Percentiles rank a stretch among this genome's conserved stretches.
These are phyloP conservation scores for Haberlea rhodopensis DNA, from an alignment of 257 asterid genomes.

Conservation along the genomic window DNA sequence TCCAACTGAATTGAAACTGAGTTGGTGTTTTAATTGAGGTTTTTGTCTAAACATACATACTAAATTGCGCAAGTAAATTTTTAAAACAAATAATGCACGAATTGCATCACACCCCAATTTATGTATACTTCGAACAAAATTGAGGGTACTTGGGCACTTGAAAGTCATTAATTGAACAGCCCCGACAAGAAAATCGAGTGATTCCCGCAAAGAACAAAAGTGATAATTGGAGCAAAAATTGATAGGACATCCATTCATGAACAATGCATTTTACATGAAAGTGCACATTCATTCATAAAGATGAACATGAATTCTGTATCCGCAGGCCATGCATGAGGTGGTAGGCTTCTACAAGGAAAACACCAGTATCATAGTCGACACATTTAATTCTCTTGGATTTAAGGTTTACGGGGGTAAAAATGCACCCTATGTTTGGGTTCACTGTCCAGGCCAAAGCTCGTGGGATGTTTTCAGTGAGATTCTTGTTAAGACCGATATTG, in stretches of 20 bases:
- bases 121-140: no score
- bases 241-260: not conserved
- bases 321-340: slow-evolving; percentile 89
- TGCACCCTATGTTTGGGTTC: slow-evolving; percentile 95
- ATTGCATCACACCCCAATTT: not conserved
- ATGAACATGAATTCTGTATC: slow-evolving; percentile 12
- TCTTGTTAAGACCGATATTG: slow-evolving; percentile 93
- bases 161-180: not conserved
- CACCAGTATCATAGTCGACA: slow-evolving; percentile 73
- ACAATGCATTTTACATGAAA: not conserved
- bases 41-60: no score
- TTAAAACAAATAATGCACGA: not conserved
- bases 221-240: not conserved
- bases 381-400: slow-evolving; percentile 81
- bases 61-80: not conserved
- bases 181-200: not conserved
- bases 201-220: not conserved
- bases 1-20: not conserved
- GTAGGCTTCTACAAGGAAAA: slow-evolving; percentile 94
- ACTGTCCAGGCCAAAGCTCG: slow-evolving; percentile 86
- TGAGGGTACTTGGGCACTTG: not conserved
- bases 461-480: slow-evolving; percentile 96
- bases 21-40: not conserved
- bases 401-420: slow-evolving; percentile 96
- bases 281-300: not conserved